These are phyloP conservation scores for Neoboletus subvelutipes DNA, from an alignment of 768 basidiomycete genomes.

Conservation along the genomic window DNA sequence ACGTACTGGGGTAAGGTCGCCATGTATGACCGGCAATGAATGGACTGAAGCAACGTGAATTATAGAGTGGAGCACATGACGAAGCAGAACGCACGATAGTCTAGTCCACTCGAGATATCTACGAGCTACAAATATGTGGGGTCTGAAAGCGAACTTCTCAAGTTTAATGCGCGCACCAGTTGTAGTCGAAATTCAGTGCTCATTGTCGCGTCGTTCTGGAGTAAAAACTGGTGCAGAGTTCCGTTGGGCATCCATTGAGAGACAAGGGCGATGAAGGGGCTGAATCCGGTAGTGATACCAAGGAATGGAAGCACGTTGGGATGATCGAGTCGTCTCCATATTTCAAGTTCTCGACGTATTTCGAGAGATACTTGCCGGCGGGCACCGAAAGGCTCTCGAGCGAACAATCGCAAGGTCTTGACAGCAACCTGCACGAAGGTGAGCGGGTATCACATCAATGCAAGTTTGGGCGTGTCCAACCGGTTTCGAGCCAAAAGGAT, in stretches of 20 bases:
- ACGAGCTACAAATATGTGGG: slow-evolving; percentile 6
- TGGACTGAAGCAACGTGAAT: slow-evolving; percentile 5
- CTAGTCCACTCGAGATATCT: slow-evolving; percentile 17
- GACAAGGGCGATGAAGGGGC: slow-evolving; percentile 8
- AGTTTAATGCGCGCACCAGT: slow-evolving; percentile 1
- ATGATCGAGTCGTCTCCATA: slow-evolving; percentile 16
- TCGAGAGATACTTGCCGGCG: background rate
- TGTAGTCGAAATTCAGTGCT: slow-evolving; percentile 3
- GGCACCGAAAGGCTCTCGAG: background rate
- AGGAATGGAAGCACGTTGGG: slow-evolving; percentile 19
- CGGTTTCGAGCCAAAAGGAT: background rate
- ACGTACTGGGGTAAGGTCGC: slow-evolving; percentile 16
- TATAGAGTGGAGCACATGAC: background rate
- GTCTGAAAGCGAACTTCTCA: background rate
- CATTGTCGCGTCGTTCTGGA: slow-evolving; percentile 1
- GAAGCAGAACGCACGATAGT: slow-evolving; percentile 8
- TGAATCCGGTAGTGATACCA: slow-evolving; percentile 14
- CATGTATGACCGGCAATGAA: slow-evolving; percentile 16
- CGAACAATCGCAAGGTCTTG: slow-evolving; percentile 10
- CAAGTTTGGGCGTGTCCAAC: background rate
- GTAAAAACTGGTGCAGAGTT: slow-evolving; percentile 3
- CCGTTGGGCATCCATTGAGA: slow-evolving; percentile 16
- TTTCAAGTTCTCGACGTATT: slow-evolving; percentile 14
- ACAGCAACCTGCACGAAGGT: slow-evolving; percentile 9
- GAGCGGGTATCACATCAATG: background rate